Percentiles rank a stretch among this genome's conserved stretches.
Evolutionary conservation across 306 rosid species (phyloP).

Genomic region (Fragaria nilgerrensis): DNA sequence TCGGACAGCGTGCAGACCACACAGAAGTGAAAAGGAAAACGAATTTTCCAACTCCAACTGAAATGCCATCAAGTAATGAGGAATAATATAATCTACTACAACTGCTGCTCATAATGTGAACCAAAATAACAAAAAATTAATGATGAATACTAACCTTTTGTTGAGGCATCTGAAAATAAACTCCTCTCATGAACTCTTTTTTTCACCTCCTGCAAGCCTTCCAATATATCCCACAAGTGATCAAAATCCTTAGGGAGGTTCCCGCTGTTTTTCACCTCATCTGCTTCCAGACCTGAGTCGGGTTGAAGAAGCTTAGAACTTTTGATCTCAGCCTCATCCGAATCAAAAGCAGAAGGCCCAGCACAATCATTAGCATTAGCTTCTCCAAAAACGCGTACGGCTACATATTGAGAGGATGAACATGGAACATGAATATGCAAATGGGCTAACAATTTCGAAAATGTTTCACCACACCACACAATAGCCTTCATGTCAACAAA

Average conservation of each 20-base stretch:
- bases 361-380: too few species aligned
- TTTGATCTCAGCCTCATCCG: not conserved
- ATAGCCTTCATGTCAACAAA: slow-evolving; percentile 33
- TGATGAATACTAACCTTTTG: slow-evolving; percentile 16
- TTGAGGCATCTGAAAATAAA: slow-evolving; percentile 1
- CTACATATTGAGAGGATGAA: too few species aligned
- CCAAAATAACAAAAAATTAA: not conserved
- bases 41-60: slow-evolving; percentile 14
- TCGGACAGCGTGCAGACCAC: not conserved
- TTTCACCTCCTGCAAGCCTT: not conserved
- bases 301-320: slow-evolving; percentile 8
- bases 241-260: not conserved
- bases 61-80: not conserved
- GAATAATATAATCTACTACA: not conserved
- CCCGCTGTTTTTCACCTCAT: not conserved
- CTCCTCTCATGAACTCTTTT: not conserved
- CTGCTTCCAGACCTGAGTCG: not conserved
- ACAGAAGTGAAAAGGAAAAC: slow-evolving; percentile 6
- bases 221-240: slow-evolving; percentile 27
- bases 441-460: slow-evolving; percentile 21
- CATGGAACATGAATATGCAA: slow-evolving; percentile 11
- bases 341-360: slow-evolving; percentile 19
- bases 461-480: slow-evolving; percentile 16
- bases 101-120: too few species aligned
- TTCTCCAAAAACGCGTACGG: too few species aligned